phyloP scores from a whole-genome alignment of 2,329 filamentous ascomycete species.

The Aureobasidium sp. region DNA sequence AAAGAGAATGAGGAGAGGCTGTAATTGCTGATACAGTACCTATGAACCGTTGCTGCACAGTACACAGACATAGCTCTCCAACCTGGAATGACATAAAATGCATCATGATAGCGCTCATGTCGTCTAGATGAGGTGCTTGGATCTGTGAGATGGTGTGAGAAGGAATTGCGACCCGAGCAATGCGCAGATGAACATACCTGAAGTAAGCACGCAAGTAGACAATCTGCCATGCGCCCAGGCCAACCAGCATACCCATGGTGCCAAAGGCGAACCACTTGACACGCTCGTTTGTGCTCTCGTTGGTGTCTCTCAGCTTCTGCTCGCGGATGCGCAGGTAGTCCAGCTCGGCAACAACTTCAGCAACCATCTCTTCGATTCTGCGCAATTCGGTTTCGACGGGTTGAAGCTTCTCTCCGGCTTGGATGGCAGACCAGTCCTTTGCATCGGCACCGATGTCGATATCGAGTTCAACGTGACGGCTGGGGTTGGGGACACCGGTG shows the following conservation, averaged over 20 bases:
- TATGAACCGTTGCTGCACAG: conserved; percentile 12
- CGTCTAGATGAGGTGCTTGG: conserved; percentile 46
- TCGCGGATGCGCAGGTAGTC: conserved; percentile 85
- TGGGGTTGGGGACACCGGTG: conserved; percentile 41
- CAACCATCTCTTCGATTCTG: conserved; percentile 82
- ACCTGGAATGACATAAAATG: conserved; percentile 14
- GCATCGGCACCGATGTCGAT: conserved; percentile 95
- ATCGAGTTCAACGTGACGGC: conserved; percentile 78
- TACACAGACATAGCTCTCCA: neutral
- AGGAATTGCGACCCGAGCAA: neutral
- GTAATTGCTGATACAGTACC: conserved; percentile 15
- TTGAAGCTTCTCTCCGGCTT: conserved; percentile 95
- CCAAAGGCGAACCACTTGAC: conserved; percentile 98
- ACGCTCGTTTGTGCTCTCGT: conserved; percentile 97
- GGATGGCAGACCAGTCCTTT: conserved; percentile 95
- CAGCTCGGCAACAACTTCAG: conserved; percentile 88
- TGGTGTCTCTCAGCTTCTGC: conserved; percentile 94
- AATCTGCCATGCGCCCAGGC: conserved; percentile 92
- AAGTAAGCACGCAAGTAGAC: conserved; percentile 97
- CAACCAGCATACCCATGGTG: conserved; percentile 85
- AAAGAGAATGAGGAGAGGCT: neutral
- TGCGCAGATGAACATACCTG: conserved; percentile 47
- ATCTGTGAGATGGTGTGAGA: conserved; percentile 25
- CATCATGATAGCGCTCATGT: conserved; percentile 5
- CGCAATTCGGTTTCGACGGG: conserved; percentile 91